phyloP scores from a whole-genome alignment of 257 asterid species.

The Echites panduratus region DNA sequence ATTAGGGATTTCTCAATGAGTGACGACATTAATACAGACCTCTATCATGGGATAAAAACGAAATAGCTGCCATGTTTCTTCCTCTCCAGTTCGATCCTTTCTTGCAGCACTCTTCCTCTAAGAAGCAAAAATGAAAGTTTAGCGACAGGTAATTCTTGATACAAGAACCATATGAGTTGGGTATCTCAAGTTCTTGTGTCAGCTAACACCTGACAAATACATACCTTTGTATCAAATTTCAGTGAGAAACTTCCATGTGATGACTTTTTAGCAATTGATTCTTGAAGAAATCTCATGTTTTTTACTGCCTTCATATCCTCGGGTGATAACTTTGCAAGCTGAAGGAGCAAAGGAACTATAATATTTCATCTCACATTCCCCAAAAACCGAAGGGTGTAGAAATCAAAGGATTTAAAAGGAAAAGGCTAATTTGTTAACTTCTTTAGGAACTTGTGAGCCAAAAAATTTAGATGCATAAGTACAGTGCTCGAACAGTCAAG shows the following conservation, averaged over 20 bases:
- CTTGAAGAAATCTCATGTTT: conserved; percentile 82
- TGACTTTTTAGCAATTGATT: conserved; percentile 48
- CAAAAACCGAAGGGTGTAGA: neutral
- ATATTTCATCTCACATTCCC: conserved; percentile 8
- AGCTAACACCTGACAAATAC: neutral
- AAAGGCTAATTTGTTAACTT: neutral
- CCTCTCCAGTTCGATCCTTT: conserved; percentile 82
- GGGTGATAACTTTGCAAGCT: conserved; percentile 80
- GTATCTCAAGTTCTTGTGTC: neutral
- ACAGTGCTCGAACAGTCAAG: neutral
- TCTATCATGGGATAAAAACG: conserved; percentile 90
- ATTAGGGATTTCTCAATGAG: neutral
- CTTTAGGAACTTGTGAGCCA: neutral
- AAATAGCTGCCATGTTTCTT: conserved; percentile 83
- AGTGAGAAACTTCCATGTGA: conserved; percentile 73
- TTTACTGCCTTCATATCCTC: conserved; percentile 86
- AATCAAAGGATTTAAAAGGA: neutral
- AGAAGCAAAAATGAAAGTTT: conserved; percentile 30
- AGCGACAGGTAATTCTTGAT: conserved; percentile 29
- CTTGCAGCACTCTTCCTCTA: conserved; percentile 81
- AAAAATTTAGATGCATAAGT: neutral
- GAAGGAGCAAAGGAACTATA: conserved; percentile 19
- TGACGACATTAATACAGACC: conserved; percentile 32
- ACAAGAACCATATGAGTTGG: conserved; percentile 3
- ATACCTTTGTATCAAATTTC: conserved; percentile 91